A percentile compares a stretch with the other conserved stretches of the same genome.
phyloP scores from a whole-genome alignment of 2,329 filamentous ascomycete genomes.

The Lasiodiplodia gonubiensis region DNA sequence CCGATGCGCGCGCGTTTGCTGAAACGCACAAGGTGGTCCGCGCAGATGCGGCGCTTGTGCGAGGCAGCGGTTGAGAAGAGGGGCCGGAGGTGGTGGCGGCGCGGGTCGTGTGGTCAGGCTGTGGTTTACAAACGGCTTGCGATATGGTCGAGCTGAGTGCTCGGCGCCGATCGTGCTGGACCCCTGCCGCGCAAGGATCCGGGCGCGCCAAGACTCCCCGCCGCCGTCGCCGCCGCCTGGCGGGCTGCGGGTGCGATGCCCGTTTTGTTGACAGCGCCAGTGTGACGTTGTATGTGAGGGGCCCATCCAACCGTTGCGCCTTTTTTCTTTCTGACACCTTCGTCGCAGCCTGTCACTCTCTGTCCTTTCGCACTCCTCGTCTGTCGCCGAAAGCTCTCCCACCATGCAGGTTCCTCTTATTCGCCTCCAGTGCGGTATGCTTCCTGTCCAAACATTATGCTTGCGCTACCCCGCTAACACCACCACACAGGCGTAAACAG shows the following conservation, averaged over 20 bases:
- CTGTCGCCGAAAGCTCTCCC: not conserved
- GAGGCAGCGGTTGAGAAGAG: not conserved
- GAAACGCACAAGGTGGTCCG: not conserved
- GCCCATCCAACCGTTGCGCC: not conserved
- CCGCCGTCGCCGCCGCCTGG: not conserved
- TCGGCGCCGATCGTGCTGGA: conserved; percentile 11
- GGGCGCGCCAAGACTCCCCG: conserved; percentile 8
- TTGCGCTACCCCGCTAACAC: conserved; percentile 36
- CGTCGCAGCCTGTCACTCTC: not conserved
- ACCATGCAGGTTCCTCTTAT: conserved; percentile 79
- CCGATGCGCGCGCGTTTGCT: not conserved
- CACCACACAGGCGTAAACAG: conserved; percentile 82
- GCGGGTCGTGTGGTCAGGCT: not conserved
- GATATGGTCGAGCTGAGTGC: not conserved
- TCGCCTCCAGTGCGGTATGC: conserved; percentile 75
- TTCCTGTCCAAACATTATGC: not conserved
- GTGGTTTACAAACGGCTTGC: not conserved
- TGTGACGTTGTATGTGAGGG: conserved; percentile 23
- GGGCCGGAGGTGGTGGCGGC: not conserved
- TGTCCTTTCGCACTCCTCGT: not conserved
- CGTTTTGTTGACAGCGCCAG: not conserved
- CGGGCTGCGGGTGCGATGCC: not conserved
- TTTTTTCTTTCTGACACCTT: not conserved
- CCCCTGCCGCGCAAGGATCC: conserved; percentile 10
- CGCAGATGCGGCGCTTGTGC: not conserved